Base-by-base conservation (phyloP, 306 rosid species). In the Neltuma alba region DNA sequence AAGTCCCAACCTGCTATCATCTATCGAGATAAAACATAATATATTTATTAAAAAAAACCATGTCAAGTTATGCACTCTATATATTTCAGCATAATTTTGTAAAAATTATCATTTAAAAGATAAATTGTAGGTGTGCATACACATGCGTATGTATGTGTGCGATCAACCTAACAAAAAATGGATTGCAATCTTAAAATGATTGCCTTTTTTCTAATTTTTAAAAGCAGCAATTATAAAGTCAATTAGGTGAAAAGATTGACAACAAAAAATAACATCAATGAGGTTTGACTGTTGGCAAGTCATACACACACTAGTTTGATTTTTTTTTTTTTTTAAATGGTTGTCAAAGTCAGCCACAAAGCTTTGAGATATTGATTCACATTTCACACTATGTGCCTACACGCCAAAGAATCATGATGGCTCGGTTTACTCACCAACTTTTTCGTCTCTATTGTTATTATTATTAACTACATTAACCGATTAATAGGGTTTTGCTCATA, bases 301-400 rank as follows among this genome's bases (percentile, higher is more conserved):
- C 3, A 50, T 60, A 34, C 12, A 38, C 77, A 81, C 57, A 75
- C 47, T 45, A 71, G 3, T 15, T 58, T 42, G 21, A 68, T 60
- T 23, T n/a, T 2, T 81, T n/a, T n/a, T 8, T 45, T 45, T 45
- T 13, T 13, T 3, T 0, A 5, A 3, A 13, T 44, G 2, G 38
- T 72, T 38, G 28, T 68, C 21, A 82, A 87, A 87, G 89, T 87
- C 91, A 86, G 89, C 88, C 90, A 61, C 80, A 80, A 79, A 45
- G 27, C 52, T 72, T 54, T 47, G 62, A 61, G 60, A 62, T 64
- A 70, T 77, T 82, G 85, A 58, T 58, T 57, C 63, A 72, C 72
- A 78, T 75, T 79, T 79, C n/a, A 78, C 66, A 82, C 86, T 37
- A 63, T 60, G 36, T 66, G 83, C 37, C 71, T 60, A 75, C 83